Evolutionary conservation across 1,284 basidiomycete genomes (phyloP), one percentile per base, ranked within the genome.

Genomic region (Heterobasidion parviporum): DNA sequence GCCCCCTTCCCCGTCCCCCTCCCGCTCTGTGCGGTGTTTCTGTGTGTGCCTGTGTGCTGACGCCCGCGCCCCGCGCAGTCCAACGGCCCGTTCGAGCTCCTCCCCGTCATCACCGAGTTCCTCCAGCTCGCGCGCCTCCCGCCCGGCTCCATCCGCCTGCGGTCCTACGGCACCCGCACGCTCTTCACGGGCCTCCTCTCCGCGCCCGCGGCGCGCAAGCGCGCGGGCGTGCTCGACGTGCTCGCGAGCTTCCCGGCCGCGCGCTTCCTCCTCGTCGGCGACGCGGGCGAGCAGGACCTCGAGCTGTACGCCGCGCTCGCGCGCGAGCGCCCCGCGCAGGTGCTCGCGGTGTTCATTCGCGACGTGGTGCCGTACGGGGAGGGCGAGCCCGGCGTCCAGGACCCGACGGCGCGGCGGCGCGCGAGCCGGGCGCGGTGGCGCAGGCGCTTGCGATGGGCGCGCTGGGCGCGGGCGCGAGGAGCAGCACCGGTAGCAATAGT

Each of bases 271-370:
- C 80, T 95, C 50, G 76, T 96, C 35, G 93, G 93, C 8, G 94
- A 96, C 68, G 83, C 85, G 0, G 92, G 91, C 38, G 92, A 95
- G 66, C 92, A 94, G 64, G 93, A 95, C 69, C 72, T 95, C 44
- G 91, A 94, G 67, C 74, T 95, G 3, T 95, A 94, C 66, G 74
- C 85, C 8, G 72, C 79, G 57, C 66, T 94, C 18, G 90, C 92
- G 0, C 69, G 71, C 18, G 85, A 90, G 57, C 76, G 83, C 15
- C 86, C 89, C 0, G 60, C 70, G 8, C 85, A 87, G 64, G 76
- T 92, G 43, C 69, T 84, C 4, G 89, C 77, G 2, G 80, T 95
- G 45, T 90, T 90, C 69, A 83, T 95, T 51, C 79, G 92, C 32
- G 87, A 93, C 63, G 88, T 85, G 55, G 79, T 73, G 38, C 64